Percentiles rank a stretch among this genome's conserved stretches.
phyloP scores from a whole-genome alignment of 2,329 filamentous ascomycete species.

The Aquanectria penicillioides region DNA sequence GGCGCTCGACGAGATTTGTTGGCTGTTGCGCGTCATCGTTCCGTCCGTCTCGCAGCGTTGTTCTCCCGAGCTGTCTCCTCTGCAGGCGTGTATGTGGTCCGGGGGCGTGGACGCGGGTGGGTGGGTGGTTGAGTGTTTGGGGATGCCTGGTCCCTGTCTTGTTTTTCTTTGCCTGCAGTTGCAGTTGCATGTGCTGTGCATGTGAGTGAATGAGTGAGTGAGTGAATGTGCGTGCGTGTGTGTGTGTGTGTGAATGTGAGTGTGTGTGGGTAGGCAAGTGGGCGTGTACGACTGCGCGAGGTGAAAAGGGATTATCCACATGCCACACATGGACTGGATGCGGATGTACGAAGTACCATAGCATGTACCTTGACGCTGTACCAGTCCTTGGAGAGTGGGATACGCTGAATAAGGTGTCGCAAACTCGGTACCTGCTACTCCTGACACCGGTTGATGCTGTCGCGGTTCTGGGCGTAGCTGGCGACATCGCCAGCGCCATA shows the following conservation, averaged over 20 bases:
- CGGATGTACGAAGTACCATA: too few relatives aligned
- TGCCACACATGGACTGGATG: not conserved
- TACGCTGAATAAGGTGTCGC: not conserved
- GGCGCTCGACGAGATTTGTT: not conserved
- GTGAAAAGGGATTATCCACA: conserved; percentile 22
- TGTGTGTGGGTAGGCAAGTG: conserved; percentile 6
- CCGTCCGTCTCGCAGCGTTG: conserved; percentile 1
- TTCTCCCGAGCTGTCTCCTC: conserved; percentile 11
- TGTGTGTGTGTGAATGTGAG: conserved; percentile 4
- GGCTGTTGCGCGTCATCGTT: not conserved
- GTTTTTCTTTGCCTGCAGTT: conserved; percentile 8
- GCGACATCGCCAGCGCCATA: conserved; percentile 9
- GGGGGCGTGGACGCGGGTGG: not conserved
- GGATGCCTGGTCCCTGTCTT: conserved; percentile 14
- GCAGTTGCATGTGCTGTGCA: conserved; percentile 24
- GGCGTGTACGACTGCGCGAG: conserved; percentile 7
- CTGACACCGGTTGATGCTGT: conserved; percentile 4
- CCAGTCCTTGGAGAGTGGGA: conserved; percentile 3
- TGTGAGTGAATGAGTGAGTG: conserved; percentile 8
- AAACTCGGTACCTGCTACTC: conserved; percentile 2
- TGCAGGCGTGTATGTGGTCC: conserved; percentile 5
- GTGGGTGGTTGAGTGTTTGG: not conserved
- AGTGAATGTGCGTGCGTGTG: not conserved
- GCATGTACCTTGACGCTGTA: conserved; percentile 7
- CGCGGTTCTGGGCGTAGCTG: conserved; percentile 1